Base-by-base conservation (phyloP, 768 basidiomycete genomes). In the Lactarius indigo region DNA sequence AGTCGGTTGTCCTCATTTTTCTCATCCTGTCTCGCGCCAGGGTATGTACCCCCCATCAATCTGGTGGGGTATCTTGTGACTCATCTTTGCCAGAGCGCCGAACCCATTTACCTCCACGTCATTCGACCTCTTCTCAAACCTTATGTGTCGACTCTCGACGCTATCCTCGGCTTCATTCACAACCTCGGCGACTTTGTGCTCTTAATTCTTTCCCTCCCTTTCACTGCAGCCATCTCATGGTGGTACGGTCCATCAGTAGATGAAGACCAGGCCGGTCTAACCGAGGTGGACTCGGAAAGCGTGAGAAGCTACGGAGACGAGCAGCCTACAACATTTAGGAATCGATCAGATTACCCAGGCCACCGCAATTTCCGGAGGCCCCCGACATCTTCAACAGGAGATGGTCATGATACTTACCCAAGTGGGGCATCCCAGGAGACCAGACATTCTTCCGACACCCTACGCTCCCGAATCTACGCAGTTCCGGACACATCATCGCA, bases 91-190 rank as follows among this genome's bases (percentile, higher is more conserved):
- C 71, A 94, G 92, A 91, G 91, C 31, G 90, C 93, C 33, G 93
- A 94, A 76, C 93, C 92, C 8, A 83, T 94, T 55, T 92, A 85
- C 72, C 80, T 94, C 23, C 90, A 94, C 74, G 76, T 93, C 63
- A 82, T 94, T 13, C 89, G 92, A 23, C 92, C 93, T 18, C 73
- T 90, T 37, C 75, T 94, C 71, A 90, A 87, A 72, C 92, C 92
- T 7, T 91, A 94, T 71, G 82, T 84, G 17, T 71, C 79, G 6
- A 82, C 87, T 1, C 76, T 94, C 41, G 92, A 94, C 73, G 79
- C 84, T 18, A 64, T 82, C 15, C 79, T 92, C 33, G 88, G 91
- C 62, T 68, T 89, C 30, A 75, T 80, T 42, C 81, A 84, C 59
- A 84, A 87, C 75, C 71, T 87, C 55, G 87, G 89, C 26, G 91